Conservation (phyloP, 2,329 filamentous ascomycete species). For the Stagonosporopsis tanaceti region DNA sequence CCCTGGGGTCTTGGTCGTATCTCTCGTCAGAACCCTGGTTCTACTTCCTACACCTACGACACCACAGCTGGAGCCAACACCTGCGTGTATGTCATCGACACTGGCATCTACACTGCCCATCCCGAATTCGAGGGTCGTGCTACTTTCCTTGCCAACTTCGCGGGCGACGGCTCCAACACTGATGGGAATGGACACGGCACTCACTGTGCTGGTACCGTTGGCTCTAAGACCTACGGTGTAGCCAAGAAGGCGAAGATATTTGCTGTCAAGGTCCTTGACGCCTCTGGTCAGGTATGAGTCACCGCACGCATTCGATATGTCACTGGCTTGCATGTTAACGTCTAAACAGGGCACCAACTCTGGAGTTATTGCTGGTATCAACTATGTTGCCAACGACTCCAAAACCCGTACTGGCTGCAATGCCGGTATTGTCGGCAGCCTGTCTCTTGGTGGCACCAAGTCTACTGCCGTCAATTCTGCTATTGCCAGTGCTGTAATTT, state of each 20-base stretch:
- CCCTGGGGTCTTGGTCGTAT: constrained; percentile 55
- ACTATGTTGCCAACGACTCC: constrained; percentile 46
- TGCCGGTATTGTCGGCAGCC: constrained; percentile 48
- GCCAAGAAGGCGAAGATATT: constrained; percentile 51
- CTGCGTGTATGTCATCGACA: constrained; percentile 71
- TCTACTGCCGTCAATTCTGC: constrained; percentile 51
- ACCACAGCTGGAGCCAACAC: constrained; percentile 47
- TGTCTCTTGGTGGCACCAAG: constrained; percentile 52
- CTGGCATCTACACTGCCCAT: constrained; percentile 67
- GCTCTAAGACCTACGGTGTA: constrained; percentile 49
- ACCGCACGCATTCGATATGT: background rate
- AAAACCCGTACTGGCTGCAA: constrained; percentile 45
- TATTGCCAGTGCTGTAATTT: constrained; percentile 44
- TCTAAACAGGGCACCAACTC: constrained; percentile 49
- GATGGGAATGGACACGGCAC: constrained; percentile 53
- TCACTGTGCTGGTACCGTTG: constrained; percentile 49
- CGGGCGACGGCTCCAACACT: constrained; percentile 44
- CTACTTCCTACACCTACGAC: constrained; percentile 51
- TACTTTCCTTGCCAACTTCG: constrained; percentile 49
- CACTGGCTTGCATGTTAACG: constrained; percentile 15
- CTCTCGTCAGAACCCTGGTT: constrained; percentile 44
- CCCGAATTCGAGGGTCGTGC: constrained; percentile 52
- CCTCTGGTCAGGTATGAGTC: constrained; percentile 43
- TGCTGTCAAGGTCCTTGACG: constrained; percentile 52
- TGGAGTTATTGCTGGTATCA: constrained; percentile 51